Percentiles rank a stretch among this genome's conserved stretches.
Evolutionary conservation across 257 asterid species (phyloP).

Genomic region (Solanum microdontum): DNA sequence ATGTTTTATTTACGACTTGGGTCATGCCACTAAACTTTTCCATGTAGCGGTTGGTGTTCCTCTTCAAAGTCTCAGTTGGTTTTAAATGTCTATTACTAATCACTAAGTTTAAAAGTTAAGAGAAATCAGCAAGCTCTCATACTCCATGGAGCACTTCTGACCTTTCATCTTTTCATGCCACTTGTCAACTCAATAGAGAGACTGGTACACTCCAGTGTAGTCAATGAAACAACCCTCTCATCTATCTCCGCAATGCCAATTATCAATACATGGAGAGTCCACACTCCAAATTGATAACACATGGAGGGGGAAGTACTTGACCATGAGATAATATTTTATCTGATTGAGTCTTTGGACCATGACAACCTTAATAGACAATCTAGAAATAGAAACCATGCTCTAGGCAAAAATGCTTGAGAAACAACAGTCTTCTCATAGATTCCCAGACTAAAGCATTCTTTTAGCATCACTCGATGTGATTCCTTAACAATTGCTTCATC

Average conservation of each 20-base stretch:
- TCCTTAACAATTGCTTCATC: not conserved
- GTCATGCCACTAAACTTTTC: not conserved
- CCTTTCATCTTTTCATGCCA: not conserved
- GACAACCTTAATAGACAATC: not conserved
- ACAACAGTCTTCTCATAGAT: not conserved
- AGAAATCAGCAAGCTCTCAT: not conserved
- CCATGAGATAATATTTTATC: not conserved
- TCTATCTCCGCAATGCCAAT: not conserved
- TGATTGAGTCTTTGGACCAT: not conserved
- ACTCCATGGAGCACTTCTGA: not conserved
- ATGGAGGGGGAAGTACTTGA: not conserved
- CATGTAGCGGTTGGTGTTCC: not conserved
- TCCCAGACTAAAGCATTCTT: not conserved
- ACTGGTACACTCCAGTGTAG: not conserved
- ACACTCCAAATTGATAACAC: not conserved
- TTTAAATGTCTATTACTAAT: not conserved
- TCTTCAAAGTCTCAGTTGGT: not conserved
- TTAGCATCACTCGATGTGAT: not conserved
- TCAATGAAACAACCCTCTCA: not conserved
- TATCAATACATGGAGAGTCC: not conserved
- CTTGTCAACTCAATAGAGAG: not conserved
- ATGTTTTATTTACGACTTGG: not conserved
- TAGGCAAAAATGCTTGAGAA: not conserved
- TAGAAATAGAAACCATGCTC: not conserved
- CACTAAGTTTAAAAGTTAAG: not conserved